Evolutionary conservation across 495 filamentous ascomycete genomes (phyloP).

Genomic region (Penicillium antarcticum): DNA sequence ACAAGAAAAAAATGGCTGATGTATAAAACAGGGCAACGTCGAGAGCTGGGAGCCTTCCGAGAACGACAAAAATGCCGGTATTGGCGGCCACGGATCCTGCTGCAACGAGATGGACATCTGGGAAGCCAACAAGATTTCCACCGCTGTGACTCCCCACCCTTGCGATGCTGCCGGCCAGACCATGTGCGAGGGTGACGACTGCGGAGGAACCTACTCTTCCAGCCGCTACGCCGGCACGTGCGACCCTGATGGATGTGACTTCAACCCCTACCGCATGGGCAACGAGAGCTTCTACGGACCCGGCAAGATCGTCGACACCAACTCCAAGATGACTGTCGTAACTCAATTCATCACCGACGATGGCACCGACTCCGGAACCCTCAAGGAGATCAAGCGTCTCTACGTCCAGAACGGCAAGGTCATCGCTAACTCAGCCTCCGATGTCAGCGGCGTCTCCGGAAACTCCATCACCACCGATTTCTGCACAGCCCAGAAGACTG

Average conservation of each 20-base stretch:
- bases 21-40: conserved; percentile 40
- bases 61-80: conserved; percentile 58
- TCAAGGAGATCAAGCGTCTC: conserved; percentile 65
- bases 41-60: conserved; percentile 58
- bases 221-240: conserved; percentile 55
- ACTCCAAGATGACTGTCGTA: conserved; percentile 60
- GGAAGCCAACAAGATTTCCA: conserved; percentile 64
- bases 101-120: conserved; percentile 74
- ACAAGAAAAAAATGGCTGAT: neutral
- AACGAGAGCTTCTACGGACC: conserved; percentile 60
- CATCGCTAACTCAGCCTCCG: conserved; percentile 55
- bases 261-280: conserved; percentile 71
- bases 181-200: conserved; percentile 54
- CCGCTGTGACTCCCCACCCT: conserved; percentile 59
- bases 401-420: conserved; percentile 68
- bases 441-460: conserved; percentile 49
- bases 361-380: conserved; percentile 49
- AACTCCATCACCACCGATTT: conserved; percentile 58
- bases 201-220: conserved; percentile 47
- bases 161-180: conserved; percentile 55
- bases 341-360: conserved; percentile 66
- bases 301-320: conserved; percentile 61
- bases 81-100: conserved; percentile 61
- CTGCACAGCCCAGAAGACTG: conserved; percentile 58
- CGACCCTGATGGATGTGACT: conserved; percentile 76